These are phyloP conservation scores for Diplosphaera chodatii DNA, from an alignment of 139 green algal genomes.

Conservation along the genomic window DNA sequence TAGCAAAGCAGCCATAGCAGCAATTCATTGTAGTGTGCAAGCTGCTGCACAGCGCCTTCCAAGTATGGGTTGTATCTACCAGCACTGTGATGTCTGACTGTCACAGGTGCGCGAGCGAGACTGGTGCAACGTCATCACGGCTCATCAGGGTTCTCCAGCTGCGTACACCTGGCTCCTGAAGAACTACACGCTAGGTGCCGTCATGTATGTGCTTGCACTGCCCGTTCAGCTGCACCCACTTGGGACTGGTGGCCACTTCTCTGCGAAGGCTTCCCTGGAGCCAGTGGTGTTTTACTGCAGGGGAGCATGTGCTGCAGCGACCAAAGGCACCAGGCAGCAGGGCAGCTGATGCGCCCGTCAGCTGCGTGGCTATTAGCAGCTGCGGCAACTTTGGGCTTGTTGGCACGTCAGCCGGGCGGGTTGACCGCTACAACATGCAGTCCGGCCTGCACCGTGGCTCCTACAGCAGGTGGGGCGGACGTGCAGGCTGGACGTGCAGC, in stretches of 20 bases:
- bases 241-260: background rate
- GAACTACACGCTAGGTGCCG: constrained; percentile 57
- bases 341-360: constrained; percentile 35
- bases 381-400: constrained; percentile 98
- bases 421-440: constrained; percentile 98
- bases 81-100: too few relatives aligned
- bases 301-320: constrained; percentile 55
- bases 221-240: too few relatives aligned
- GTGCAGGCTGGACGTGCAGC: too few relatives aligned
- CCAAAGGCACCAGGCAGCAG: constrained; percentile 12
- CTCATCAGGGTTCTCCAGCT: constrained; percentile 71
- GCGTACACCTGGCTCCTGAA: constrained; percentile 90
- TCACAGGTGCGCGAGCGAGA: constrained; percentile 85
- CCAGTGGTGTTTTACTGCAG: background rate
- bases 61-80: too few relatives aligned
- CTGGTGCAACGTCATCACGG: constrained; percentile 94
- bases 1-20: background rate
- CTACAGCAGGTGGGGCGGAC: constrained; percentile 39
- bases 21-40: background rate
- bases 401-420: constrained; percentile 56
- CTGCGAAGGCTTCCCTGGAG: background rate
- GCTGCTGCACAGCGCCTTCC: too few relatives aligned
- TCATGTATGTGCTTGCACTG: too few relatives aligned
- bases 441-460: constrained; percentile 70
- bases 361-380: constrained; percentile 58